These are phyloP conservation scores for Gnaphalium uliginosum DNA, from an alignment of 129 eudicot genomes.

Conservation along the genomic window DNA sequence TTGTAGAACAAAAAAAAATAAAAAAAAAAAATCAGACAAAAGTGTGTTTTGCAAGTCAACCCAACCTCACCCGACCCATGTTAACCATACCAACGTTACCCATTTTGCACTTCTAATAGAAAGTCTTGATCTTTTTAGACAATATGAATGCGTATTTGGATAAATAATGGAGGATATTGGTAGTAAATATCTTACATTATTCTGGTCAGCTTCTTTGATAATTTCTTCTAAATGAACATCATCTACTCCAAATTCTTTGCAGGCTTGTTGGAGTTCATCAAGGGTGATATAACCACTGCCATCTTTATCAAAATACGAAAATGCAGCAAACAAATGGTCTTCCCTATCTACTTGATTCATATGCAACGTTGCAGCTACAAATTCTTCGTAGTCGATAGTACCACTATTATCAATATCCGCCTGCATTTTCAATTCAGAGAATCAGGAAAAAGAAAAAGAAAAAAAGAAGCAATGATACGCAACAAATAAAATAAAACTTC, in stretches of 20 bases:
- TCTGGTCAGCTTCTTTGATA: slow-evolving; percentile 56
- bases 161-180: slow-evolving; percentile 1
- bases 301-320: slow-evolving; percentile 72
- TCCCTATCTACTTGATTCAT: slow-evolving; percentile 59
- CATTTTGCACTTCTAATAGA: neutral
- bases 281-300: slow-evolving; percentile 75
- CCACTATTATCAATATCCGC: slow-evolving; percentile 79
- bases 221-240: slow-evolving; percentile 54
- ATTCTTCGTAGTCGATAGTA: slow-evolving; percentile 69
- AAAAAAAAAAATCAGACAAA: neutral
- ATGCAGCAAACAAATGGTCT: slow-evolving; percentile 65
- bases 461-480: neutral
- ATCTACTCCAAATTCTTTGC: slow-evolving; percentile 58
- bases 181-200: slow-evolving; percentile 42
- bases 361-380: slow-evolving; percentile 75
- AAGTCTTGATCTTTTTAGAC: neutral
- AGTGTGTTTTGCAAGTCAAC: neutral
- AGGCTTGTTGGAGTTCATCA: slow-evolving; percentile 79
- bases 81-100: neutral
- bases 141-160: neutral
- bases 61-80: neutral
- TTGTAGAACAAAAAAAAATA: neutral
- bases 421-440: slow-evolving; percentile 37
- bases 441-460: too few relatives aligned
- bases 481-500: neutral